phyloP scores from a whole-genome alignment of 805 yeast genomes.

The Lachancea sp. region DNA sequence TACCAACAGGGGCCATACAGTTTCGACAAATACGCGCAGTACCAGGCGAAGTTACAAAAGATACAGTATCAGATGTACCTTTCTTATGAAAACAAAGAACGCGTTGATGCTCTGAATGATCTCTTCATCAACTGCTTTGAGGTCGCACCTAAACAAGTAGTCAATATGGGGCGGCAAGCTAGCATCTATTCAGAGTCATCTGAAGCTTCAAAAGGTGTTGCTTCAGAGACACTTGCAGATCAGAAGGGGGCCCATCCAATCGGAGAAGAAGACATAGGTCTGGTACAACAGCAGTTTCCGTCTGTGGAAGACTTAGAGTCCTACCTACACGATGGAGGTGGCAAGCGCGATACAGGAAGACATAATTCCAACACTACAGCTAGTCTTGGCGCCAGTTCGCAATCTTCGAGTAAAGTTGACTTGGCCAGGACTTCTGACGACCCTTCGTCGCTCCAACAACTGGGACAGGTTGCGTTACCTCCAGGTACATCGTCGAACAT shows the following conservation, averaged over 20 bases:
- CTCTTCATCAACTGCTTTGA: conserved; percentile 27
- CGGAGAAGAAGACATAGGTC: conserved; percentile 6
- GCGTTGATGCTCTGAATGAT: conserved; percentile 19
- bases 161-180: conserved; percentile 13
- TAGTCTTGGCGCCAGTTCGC: conserved; percentile 4
- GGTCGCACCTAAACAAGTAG: conserved; percentile 27
- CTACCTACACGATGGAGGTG: background rate
- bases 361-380: background rate
- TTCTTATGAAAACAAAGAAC: conserved; percentile 19
- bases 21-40: conserved; percentile 48
- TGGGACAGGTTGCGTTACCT: background rate
- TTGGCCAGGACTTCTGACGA: background rate
- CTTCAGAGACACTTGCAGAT: background rate
- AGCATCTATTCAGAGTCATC: background rate
- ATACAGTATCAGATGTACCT: conserved; percentile 26
- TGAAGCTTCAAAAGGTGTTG: background rate
- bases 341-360: background rate
- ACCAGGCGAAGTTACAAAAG: conserved; percentile 35
- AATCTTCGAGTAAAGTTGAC: conserved; percentile 5
- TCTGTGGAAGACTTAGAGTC: conserved; percentile 7
- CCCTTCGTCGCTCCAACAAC: background rate
- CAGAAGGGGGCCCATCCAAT: background rate
- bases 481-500: background rate
- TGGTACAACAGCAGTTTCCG: conserved; percentile 9
- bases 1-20: conserved; percentile 47